Evolutionary conservation across 176 grass and related monocot species (phyloP), one percentile per base, ranked within the genome.

Genomic region (Tillandsia fasciculata): DNA sequence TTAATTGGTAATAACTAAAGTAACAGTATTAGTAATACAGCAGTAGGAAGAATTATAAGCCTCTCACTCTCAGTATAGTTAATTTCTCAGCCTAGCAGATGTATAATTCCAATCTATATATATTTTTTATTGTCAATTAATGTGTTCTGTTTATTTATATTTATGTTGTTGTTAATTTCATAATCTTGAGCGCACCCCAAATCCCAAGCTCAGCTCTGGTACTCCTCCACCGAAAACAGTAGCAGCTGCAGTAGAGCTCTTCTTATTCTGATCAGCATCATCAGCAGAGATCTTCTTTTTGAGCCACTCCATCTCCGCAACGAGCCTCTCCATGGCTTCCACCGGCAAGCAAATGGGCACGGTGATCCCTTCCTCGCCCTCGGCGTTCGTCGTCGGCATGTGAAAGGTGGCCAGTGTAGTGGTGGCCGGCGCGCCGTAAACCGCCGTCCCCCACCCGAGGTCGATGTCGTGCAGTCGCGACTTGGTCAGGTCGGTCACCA

Each of bases 401-500:
- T 59, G 54, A 15, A 59, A 59, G 15, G 54, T 59, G n/a, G 54
- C 54, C 54, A 59, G 12, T 18, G 54, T 59, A 3, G 54, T 59
- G n/a, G 54, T 17, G n/a, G 54, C 54, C 54, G 54, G n/a, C n/a
- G 54, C 54, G 5, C 54, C 54, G 54, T 59, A 59, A 7, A 59
- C 54, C 4, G 54, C 54, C 54, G 14, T 17, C 54, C 54, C 15
- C 54, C 54, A 59, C 15, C 54, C 54, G 54, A 59, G n/a, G 54
- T 59, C 54, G n/a, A 59, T 2, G 6, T 6, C 20, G 8, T 59
- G n/a, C 2, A 59, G 14, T n/a, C n/a, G 7, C 12, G 54, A 4
- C 54, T 59, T 59, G n/a, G 54, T 59, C 54, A 17, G 54, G 54
- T 59, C 54, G n/a, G 54, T 59, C 15, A 59, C 54, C 15, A 59